Percentiles rank a stretch among this genome's conserved stretches.
Conservation (phyloP, 2,329 filamentous ascomycete genomes). For the Neurospora sp. region DNA sequence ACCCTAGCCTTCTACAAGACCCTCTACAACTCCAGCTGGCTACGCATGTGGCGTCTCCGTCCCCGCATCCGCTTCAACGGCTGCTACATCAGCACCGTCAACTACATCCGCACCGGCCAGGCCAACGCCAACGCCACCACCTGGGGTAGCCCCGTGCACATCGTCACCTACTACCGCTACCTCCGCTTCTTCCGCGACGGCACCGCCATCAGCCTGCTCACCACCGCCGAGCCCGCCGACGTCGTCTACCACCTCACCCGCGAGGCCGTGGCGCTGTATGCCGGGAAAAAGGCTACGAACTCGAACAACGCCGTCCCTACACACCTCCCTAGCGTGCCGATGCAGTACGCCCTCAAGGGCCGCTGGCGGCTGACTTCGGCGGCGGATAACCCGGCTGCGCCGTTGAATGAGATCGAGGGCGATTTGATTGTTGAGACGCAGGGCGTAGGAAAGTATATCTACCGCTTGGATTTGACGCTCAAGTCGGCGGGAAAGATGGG, state of each 20-base stretch:
- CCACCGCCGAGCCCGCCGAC: constrained; percentile 72
- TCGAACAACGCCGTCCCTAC: constrained; percentile 20
- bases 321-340: constrained; percentile 42
- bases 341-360: constrained; percentile 58
- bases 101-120: constrained; percentile 80
- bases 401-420: constrained; percentile 42
- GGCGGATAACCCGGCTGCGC: constrained; percentile 22
- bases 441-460: constrained; percentile 74
- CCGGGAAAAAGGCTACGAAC: constrained; percentile 11
- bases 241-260: constrained; percentile 77
- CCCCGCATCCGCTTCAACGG: constrained; percentile 90
- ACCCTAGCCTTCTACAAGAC: constrained; percentile 33
- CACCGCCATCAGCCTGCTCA: constrained; percentile 68
- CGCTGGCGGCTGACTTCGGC: constrained; percentile 38
- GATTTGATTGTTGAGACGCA: constrained; percentile 80
- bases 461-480: constrained; percentile 69
- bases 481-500: constrained; percentile 51
- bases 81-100: constrained; percentile 92
- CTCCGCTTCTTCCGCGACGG: constrained; percentile 91
- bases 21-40: constrained; percentile 45
- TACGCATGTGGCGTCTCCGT: constrained; percentile 66
- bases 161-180: constrained; percentile 97
- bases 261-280: constrained; percentile 49
- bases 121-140: constrained; percentile 59
- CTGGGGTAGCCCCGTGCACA: constrained; percentile 78